A percentile compares a stretch with the other conserved stretches of the same genome.
These are phyloP conservation scores for Eucalyptus polybractea DNA, from an alignment of 345 rosid genomes.

Conservation along the genomic window DNA sequence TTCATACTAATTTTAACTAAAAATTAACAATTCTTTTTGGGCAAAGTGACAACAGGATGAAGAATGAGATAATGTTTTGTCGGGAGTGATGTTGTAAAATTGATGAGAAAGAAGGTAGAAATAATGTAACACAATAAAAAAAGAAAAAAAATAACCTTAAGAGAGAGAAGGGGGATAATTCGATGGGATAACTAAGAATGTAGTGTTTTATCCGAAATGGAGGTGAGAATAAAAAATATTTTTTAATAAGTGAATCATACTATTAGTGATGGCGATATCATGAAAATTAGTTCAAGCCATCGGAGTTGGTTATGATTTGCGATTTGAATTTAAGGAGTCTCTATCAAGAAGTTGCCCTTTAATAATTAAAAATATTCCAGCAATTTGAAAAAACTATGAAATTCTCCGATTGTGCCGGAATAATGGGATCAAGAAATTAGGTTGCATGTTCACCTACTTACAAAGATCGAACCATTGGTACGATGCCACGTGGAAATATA, in stretches of 20 bases:
- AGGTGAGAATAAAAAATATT: not conserved
- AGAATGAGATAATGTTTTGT: not conserved
- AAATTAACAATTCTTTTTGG: not conserved
- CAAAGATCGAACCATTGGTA: not conserved
- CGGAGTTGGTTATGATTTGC: not conserved
- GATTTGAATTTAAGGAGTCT: not conserved
- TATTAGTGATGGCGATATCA: not conserved
- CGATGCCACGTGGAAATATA: not conserved
- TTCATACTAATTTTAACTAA: not conserved
- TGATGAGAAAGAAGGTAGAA: not conserved
- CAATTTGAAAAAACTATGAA: not conserved
- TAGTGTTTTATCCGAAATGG: not conserved
- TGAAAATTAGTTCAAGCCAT: not conserved
- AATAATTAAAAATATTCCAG: not conserved
- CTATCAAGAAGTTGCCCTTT: not conserved
- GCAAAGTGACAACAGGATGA: not conserved
- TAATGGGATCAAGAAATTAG: not conserved
- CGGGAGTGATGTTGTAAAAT: not conserved
- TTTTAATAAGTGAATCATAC: not conserved
- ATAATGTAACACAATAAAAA: not conserved
- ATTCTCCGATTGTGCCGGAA: not conserved
- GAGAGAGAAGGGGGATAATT: not conserved
- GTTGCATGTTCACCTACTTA: not conserved
- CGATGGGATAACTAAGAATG: not conserved
- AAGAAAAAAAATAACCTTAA: not conserved